Evolutionary conservation across 2,329 filamentous ascomycete species (phyloP).

Genomic region (Cordyceps fumosorosea): DNA sequence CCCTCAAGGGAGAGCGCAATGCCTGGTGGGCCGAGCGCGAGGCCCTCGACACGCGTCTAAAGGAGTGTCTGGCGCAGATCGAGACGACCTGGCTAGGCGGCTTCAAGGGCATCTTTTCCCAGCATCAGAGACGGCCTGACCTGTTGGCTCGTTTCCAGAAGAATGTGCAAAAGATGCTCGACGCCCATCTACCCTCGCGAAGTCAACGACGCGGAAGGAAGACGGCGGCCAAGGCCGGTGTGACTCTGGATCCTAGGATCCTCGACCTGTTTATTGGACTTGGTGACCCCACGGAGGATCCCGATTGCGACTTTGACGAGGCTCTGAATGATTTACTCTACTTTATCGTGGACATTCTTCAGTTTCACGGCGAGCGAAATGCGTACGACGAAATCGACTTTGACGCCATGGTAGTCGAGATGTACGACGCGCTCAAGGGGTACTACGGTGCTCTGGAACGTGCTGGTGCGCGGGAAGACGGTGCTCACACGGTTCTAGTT

Average conservation of each 20-base stretch:
- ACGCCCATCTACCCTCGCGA: conserved; percentile 80
- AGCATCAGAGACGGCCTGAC: conserved; percentile 54
- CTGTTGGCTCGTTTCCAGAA: conserved; percentile 69
- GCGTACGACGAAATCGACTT: conserved; percentile 98
- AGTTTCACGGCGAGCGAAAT: conserved; percentile 93
- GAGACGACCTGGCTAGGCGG: conserved; percentile 93
- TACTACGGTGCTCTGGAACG: conserved; percentile 57
- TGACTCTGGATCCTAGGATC: conserved; percentile 54
- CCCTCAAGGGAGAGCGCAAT: conserved; percentile 65
- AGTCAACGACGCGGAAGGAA: conserved; percentile 52
- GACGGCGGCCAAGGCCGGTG: conserved; percentile 31
- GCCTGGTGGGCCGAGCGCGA: conserved; percentile 89
- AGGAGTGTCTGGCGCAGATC: conserved; percentile 73
- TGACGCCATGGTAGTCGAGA: conserved; percentile 82
- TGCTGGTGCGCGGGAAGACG: conserved; percentile 34
- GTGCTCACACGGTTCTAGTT: conserved; percentile 74
- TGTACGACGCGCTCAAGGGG: conserved; percentile 71
- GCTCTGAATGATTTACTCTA: conserved; percentile 87
- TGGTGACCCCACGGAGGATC: conserved; percentile 60
- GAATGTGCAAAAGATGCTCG: conserved; percentile 70
- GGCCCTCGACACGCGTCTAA: conserved; percentile 68
- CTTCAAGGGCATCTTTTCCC: conserved; percentile 89
- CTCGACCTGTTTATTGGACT: conserved; percentile 85
- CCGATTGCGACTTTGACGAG: conserved; percentile 73
- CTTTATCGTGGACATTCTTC: conserved; percentile 91